Percentiles rank a stretch among this genome's conserved stretches.
phyloP scores from a whole-genome alignment of 371 early-diverging fungal genomes.

The Dichotomocladium elegans region DNA sequence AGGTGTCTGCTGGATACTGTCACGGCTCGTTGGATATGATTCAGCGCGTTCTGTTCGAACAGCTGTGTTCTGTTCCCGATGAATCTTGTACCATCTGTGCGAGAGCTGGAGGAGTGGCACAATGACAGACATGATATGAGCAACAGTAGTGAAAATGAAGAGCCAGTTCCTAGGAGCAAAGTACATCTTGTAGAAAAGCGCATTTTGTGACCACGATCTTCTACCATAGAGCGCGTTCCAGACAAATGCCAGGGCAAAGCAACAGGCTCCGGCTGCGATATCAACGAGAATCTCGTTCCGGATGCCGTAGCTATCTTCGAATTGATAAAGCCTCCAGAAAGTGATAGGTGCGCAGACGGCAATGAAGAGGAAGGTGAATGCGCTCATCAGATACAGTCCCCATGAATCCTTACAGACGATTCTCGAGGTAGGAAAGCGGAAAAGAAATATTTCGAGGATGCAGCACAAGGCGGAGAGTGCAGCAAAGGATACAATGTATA shows the following conservation, averaged over 20 bases:
- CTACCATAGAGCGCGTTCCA: conserved; percentile 12
- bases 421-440: background rate
- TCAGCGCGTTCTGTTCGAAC: background rate
- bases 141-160: conserved; percentile 12
- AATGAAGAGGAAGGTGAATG: conserved; percentile 18
- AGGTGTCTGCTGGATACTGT: conserved; percentile 5
- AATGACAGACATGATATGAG: conserved; percentile 25
- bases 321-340: conserved; percentile 15
- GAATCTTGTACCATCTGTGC: background rate
- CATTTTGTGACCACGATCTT: background rate
- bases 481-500: conserved; percentile 9
- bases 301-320: conserved; percentile 33
- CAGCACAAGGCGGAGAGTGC: conserved; percentile 13
- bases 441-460: conserved; percentile 7
- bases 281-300: conserved; percentile 31
- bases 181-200: background rate
- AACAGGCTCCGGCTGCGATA: conserved; percentile 16
- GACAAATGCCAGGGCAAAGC: conserved; percentile 20
- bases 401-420: conserved; percentile 12
- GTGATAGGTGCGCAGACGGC: conserved; percentile 18
- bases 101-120: conserved; percentile 15
- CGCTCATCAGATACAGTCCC: conserved; percentile 12
- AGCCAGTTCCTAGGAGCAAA: conserved; percentile 23
- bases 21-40: too few species aligned
- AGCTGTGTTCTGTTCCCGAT: background rate